These are phyloP conservation scores for Ramalina intermedia DNA, from an alignment of 495 filamentous ascomycete genomes.

Conservation along the genomic window DNA sequence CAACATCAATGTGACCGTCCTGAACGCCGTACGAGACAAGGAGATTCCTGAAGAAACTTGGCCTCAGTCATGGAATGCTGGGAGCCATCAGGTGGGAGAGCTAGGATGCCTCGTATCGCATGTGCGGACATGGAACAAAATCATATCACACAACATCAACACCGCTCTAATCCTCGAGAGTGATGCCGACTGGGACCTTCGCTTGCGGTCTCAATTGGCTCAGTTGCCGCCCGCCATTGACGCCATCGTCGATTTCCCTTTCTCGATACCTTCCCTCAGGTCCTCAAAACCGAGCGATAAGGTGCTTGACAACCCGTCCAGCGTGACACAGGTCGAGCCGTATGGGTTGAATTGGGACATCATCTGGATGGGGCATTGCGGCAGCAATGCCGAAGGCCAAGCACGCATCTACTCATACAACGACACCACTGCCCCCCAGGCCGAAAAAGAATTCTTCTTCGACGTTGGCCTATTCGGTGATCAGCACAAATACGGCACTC, in stretches of 20 bases:
- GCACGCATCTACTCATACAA: constrained; percentile 11
- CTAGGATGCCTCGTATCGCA: constrained; percentile 12
- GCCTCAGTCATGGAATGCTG: constrained; percentile 4
- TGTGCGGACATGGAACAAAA: constrained; percentile 13
- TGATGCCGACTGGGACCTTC: constrained; percentile 34
- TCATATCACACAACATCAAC: constrained; percentile 24
- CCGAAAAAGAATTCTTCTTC: constrained; percentile 8
- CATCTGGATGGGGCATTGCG: constrained; percentile 13
- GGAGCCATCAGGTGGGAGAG: constrained; percentile 2
- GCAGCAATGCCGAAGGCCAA: constrained; percentile 4
- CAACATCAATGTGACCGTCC: constrained; percentile 9
- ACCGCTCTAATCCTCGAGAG: constrained; percentile 34
- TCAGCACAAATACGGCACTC: constrained; percentile 5
- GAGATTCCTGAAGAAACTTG: constrained; percentile 7
- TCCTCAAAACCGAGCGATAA: constrained; percentile 12
- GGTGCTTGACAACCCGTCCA: constrained; percentile 11
- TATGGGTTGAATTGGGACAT: constrained; percentile 23
- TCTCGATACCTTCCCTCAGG: constrained; percentile 3
- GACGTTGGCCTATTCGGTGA: background rate
- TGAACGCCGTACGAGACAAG: constrained; percentile 9
- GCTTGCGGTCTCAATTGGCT: constrained; percentile 19
- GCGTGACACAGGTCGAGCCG: constrained; percentile 1
- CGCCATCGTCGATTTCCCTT: constrained; percentile 30
- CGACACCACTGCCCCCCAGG: constrained; percentile 6
- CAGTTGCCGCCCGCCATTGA: constrained; percentile 40